Conservation (phyloP, 148 eudicot species). For the Simmondsia chinensis region DNA sequence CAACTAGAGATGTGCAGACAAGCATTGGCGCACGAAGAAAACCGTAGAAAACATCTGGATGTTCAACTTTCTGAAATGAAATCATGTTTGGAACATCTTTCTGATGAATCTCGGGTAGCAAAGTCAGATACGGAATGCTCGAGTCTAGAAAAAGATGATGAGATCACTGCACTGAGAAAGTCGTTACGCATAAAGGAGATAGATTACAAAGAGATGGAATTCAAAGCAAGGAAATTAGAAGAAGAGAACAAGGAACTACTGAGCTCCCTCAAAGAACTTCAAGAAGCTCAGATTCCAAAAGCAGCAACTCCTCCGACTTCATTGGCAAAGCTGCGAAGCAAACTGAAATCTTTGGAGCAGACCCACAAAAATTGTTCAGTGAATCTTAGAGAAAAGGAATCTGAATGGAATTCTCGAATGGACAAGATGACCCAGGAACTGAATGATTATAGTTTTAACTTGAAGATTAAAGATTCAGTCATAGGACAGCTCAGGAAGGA, state of each 20-base stretch:
- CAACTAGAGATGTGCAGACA: constrained; percentile 49
- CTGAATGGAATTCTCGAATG: constrained; percentile 40
- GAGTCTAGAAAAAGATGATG: constrained; percentile 30
- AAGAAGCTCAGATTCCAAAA: constrained; percentile 70
- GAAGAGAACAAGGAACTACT: constrained; percentile 52
- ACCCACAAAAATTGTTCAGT: constrained; percentile 47
- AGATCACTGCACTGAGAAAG: constrained; percentile 40
- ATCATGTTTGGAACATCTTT: constrained; percentile 23
- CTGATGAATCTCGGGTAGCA: constrained; percentile 28
- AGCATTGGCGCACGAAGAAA: constrained; percentile 66
- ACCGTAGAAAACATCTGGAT: constrained; percentile 43
- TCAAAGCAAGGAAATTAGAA: constrained; percentile 46
- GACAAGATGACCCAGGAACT: constrained; percentile 38
- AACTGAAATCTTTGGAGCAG: constrained; percentile 61
- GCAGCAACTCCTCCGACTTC: constrained; percentile 42
- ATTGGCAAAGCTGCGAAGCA: constrained; percentile 50
- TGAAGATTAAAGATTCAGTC: constrained; percentile 31
- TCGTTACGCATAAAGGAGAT: constrained; percentile 51
- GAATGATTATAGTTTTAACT: constrained; percentile 15
- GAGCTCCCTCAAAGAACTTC: constrained; percentile 52
- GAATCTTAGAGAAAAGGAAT: constrained; percentile 49
- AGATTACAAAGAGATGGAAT: constrained; percentile 49
- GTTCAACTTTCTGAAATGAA: constrained; percentile 48
- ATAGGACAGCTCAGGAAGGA: constrained; percentile 43
- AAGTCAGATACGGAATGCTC: constrained; percentile 28